Evolutionary conservation across 331 rosid species (phyloP), one percentile per base, ranked within the genome.

Genomic region (Quercus lobata): DNA sequence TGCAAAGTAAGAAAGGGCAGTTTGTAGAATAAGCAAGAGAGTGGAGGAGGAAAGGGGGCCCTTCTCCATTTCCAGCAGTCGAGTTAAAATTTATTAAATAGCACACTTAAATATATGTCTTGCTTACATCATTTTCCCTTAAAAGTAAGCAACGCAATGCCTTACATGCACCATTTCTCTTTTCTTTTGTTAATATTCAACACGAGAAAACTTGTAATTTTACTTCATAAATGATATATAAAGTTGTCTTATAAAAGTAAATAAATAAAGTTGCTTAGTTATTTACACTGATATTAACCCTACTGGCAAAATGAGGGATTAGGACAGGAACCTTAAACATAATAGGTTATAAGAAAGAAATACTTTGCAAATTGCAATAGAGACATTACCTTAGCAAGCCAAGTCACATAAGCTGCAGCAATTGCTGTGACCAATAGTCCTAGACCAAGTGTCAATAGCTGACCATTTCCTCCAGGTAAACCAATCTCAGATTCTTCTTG

Each of bases 331-430:
- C 72, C 29, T 34, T 46, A n/a, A 68, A 34, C 52, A 35, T 68
- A 19, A 65, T 17, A 6, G 24, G n/a, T 16, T 30, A n/a, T 6
- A 58, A 72, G 27, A 46, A 32, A 55, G 27, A 73, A 65, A 7
- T 41, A 41, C 46, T 41, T 37, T 41, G 54, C 1, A n/a, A 6
- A 3, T 6, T 14, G 16, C 65, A 18, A 18, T 56, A n/a, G 2
- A 3, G 55, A 4, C 11, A 54, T 25, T 84, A 94, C 98, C 98
- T 95, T 93, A 34, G 98, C 99, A 80, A 93, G 92, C 63, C 89
- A 82, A 4, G 99, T 93, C 49, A 93, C 97, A 81, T 93, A 95
- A 49, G 94, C 83, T 77, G 97, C 99, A 79, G 98, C 96, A 63
- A 93, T 66, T 44, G 93, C 98, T 24, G 99, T 93, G 77, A 75